Percentiles rank a stretch among this genome's conserved stretches.
Evolutionary conservation across 202 grass and related monocot species (phyloP).

Genomic region (Cymbopogon flexuosus): DNA sequence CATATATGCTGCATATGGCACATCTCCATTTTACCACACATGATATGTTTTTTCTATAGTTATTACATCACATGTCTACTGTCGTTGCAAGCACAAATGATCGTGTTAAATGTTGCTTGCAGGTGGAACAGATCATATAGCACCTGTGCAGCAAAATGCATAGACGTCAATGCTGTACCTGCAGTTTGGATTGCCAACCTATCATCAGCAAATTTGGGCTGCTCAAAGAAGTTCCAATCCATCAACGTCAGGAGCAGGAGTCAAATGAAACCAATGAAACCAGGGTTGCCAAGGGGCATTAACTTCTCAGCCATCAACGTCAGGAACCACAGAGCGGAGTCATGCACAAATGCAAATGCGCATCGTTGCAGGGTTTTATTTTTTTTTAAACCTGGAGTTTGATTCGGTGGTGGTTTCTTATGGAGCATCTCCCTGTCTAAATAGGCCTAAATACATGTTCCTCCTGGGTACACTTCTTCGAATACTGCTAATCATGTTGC

Average conservation of each 20-base stretch:
- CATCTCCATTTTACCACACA: not conserved
- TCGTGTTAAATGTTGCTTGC: not conserved
- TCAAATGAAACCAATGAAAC: not conserved
- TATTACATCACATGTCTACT: not conserved
- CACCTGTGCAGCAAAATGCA: not conserved
- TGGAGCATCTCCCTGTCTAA: not conserved
- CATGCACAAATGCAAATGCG: too few species aligned
- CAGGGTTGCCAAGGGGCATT: not conserved
- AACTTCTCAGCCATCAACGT: not conserved
- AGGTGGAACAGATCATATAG: not conserved
- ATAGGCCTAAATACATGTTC: not conserved
- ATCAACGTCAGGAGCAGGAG: too few species aligned
- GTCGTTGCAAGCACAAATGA: not conserved
- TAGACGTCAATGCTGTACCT: not conserved
- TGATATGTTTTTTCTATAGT: not conserved
- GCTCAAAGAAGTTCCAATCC: constrained; percentile 36
- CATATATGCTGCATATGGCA: constrained; percentile 15
- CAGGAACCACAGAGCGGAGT: not conserved
- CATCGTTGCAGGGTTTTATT: not conserved
- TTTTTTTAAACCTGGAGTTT: not conserved
- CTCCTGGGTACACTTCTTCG: too few species aligned
- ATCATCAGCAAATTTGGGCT: constrained; percentile 12
- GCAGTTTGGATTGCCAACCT: not conserved
- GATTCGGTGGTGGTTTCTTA: not conserved
- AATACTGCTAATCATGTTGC: too few species aligned